Base-by-base conservation (phyloP, 2,329 filamentous ascomycete species). In the Diaporthe sp. region DNA sequence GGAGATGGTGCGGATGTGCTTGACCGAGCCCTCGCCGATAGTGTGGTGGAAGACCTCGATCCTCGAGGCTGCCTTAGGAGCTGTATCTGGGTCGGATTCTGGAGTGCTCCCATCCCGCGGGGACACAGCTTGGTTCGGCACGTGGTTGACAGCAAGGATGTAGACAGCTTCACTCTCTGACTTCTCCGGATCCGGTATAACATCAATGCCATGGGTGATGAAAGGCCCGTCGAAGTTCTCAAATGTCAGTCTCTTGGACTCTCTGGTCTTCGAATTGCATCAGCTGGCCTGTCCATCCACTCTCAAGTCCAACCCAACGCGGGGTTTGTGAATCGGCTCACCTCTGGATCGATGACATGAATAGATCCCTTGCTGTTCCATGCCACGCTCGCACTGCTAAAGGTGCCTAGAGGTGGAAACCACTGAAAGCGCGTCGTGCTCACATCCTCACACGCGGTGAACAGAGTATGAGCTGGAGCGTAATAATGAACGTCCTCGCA, bases 401-500 rank as follows among this genome's bases (percentile, higher is more conserved):
- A 84, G 76, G 80, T 82, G 7, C 71, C 83, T 35, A 88, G 79
- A 0, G 84, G 84, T 12, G 88, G 91, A 76, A 90, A 91, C 89
- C 89, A 91, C 4, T 79, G 77, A 57, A 86, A 86, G 0, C 89
- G 83, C 0, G 82, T 82, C 0, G 79, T 77, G 5, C 80, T 77
- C 1, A 82, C 79, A 47, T 87, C 88, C 58, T 90, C 86, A 76
- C 90, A 92, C 0, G 90, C 89, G 0, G 89, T 87, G 77, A 91
- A 92, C 1, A 92, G 80, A 10, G 85, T 74, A 0, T 86, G 84
- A 22, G 86, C 87, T 0, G 85, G 80, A 1, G 79, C 78, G 75
- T 92, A 87, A 72, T 90, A 85, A 77, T 92, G 90, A 4, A 92
- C 64, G 75, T 92, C 91, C 77, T 92, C 91, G 78, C 90, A 92